A percentile compares a stretch with the other conserved stretches of the same genome.
phyloP scores from a whole-genome alignment of 441 rosid species.

The Caryocar brasiliense region DNA sequence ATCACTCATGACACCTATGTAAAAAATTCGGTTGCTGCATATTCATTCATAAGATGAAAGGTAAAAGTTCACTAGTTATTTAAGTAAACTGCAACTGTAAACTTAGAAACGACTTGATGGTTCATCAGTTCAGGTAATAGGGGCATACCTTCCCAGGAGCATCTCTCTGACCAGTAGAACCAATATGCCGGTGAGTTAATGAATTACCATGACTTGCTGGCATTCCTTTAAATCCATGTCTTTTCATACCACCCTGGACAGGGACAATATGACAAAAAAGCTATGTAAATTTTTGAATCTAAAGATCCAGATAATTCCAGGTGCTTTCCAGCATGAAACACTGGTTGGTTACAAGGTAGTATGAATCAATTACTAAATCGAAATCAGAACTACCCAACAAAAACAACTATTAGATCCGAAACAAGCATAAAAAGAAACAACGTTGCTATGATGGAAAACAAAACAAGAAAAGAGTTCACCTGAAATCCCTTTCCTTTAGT shows the following conservation, averaged over 20 bases:
- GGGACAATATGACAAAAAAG: conserved; percentile 2
- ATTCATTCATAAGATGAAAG: too few relatives aligned
- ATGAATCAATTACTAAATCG: too few relatives aligned
- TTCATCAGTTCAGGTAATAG: conserved; percentile 6
- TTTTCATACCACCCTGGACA: conserved; percentile 85
- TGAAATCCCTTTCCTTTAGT: conserved; percentile 91
- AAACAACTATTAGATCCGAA: too few relatives aligned
- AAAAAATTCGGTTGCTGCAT: too few relatives aligned
- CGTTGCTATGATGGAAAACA: background rate
- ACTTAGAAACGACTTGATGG: background rate
- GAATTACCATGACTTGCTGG: conserved; percentile 86
- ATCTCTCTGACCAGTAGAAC: conserved; percentile 98
- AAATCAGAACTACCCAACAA: too few relatives aligned
- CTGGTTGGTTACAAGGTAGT: too few relatives aligned
- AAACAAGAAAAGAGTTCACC: conserved; percentile 28
- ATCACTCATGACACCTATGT: too few relatives aligned
- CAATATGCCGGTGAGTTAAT: conserved; percentile 61
- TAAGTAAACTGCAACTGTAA: too few relatives aligned
- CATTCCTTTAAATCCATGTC: conserved; percentile 46
- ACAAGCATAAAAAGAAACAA: background rate
- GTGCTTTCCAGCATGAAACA: too few relatives aligned
- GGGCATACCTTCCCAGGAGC: conserved; percentile 77
- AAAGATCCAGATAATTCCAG: too few relatives aligned
- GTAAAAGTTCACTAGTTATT: too few relatives aligned
- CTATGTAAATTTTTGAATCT: background rate